Evolutionary conservation across 2,329 filamentous ascomycete genomes (phyloP).

Genomic region (Neonectria ditissima): DNA sequence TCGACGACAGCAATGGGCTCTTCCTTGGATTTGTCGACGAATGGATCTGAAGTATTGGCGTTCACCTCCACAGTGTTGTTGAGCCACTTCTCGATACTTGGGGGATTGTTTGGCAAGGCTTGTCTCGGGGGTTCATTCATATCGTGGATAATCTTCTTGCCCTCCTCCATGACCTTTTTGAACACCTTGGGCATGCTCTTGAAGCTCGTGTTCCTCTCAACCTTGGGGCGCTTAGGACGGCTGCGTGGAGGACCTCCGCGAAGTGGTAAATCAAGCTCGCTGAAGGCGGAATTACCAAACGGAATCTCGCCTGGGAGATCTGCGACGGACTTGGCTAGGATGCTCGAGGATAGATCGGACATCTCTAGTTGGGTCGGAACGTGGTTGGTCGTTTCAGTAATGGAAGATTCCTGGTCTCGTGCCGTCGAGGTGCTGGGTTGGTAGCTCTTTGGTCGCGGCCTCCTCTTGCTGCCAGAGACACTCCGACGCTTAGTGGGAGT

Average conservation of each 20-base stretch:
- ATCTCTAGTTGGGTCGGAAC: conserved; percentile 42
- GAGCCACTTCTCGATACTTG: conserved; percentile 75
- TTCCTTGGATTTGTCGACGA: conserved; percentile 60
- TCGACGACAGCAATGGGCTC: neutral
- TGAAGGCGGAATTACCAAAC: conserved; percentile 75
- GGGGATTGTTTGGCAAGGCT: conserved; percentile 65
- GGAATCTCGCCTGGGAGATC: conserved; percentile 70
- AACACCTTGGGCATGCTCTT: conserved; percentile 71
- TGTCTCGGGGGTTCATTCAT: conserved; percentile 67
- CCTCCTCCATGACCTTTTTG: conserved; percentile 73
- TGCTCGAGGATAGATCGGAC: conserved; percentile 52
- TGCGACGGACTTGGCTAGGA: conserved; percentile 65
- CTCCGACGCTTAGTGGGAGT: conserved; percentile 55
- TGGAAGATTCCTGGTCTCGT: conserved; percentile 46
- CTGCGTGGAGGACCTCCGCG: conserved; percentile 60
- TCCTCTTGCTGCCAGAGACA: conserved; percentile 43
- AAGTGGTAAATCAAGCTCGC: conserved; percentile 69
- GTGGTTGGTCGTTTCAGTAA: conserved; percentile 45
- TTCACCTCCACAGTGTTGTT: conserved; percentile 68
- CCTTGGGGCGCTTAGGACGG: conserved; percentile 55
- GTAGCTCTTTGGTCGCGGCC: conserved; percentile 42
- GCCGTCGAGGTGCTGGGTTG: conserved; percentile 36
- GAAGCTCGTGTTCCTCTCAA: conserved; percentile 68
- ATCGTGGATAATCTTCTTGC: conserved; percentile 74
- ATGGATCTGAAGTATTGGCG: conserved; percentile 72